Evolutionary conservation across 768 basidiomycete species (phyloP).

Genomic region (Kwoniella newhampshirensis): DNA sequence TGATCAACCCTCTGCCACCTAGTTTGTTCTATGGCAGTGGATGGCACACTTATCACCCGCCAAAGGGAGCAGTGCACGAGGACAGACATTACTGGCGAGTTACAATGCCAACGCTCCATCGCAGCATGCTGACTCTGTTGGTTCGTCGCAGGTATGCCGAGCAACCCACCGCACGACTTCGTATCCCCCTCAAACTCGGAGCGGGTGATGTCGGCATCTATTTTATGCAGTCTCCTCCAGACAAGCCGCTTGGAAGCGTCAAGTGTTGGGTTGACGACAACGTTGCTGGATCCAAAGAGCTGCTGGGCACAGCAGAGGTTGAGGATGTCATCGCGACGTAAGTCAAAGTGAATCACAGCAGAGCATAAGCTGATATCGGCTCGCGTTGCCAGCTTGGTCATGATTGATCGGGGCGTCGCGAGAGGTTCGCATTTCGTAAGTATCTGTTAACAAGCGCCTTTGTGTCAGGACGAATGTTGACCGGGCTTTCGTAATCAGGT

Average conservation of each 20-base stretch:
- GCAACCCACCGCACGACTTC: constrained; percentile 73
- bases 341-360: constrained; percentile 48
- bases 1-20: constrained; percentile 94
- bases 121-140: constrained; percentile 3
- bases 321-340: constrained; percentile 67
- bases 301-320: constrained; percentile 74
- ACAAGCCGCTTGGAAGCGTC: constrained; percentile 60
- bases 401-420: constrained; percentile 85
- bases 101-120: no score
- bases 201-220: constrained; percentile 93
- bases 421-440: constrained; percentile 77
- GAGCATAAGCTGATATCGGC: neutral
- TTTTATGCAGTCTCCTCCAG: constrained; percentile 72
- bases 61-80: constrained; percentile 57
- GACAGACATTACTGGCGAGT: constrained; percentile 75
- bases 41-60: constrained; percentile 77
- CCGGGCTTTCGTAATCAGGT: constrained; percentile 54
- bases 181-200: constrained; percentile 78
- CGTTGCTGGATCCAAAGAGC: constrained; percentile 67
- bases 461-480: neutral
- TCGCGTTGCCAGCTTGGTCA: constrained; percentile 61
- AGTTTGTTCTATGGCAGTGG: constrained; percentile 91
- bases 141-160: constrained; percentile 61
- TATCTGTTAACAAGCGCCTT: neutral
- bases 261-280: constrained; percentile 99